phyloP scores from a whole-genome alignment of 2,329 filamentous ascomycete genomes.

The Arthroderma sp. region DNA sequence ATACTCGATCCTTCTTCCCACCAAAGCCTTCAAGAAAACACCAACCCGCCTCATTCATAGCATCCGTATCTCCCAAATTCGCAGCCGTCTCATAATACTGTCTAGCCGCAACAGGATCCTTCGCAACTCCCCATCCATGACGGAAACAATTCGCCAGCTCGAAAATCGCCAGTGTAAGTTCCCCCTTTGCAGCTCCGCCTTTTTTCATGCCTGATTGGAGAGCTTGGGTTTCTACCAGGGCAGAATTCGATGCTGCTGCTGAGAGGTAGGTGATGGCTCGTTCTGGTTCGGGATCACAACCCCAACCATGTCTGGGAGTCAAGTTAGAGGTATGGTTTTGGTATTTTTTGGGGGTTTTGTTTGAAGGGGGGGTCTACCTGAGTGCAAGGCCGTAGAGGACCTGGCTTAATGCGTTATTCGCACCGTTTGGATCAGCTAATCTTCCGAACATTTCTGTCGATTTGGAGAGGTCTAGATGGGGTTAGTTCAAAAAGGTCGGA shows the following conservation, averaged over 20 bases:
- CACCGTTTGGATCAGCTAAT: slow-evolving; percentile 68
- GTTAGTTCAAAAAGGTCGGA: background rate
- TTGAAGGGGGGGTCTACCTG: slow-evolving; percentile 42
- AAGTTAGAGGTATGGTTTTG: slow-evolving; percentile 11
- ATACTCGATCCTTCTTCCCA: slow-evolving; percentile 95
- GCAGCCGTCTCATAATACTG: slow-evolving; percentile 97
- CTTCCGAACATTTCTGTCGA: slow-evolving; percentile 77
- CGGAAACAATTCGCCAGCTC: slow-evolving; percentile 69
- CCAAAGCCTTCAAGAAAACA: slow-evolving; percentile 96
- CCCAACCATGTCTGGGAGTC: slow-evolving; percentile 71
- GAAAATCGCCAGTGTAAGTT: slow-evolving; percentile 90
- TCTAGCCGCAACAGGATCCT: slow-evolving; percentile 70
- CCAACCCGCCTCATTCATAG: slow-evolving; percentile 94
- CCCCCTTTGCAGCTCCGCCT: slow-evolving; percentile 87
- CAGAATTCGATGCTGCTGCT: slow-evolving; percentile 79
- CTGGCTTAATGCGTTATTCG: slow-evolving; percentile 87
- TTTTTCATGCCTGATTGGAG: slow-evolving; percentile 80
- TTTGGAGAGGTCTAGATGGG: slow-evolving; percentile 47
- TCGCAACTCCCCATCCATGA: slow-evolving; percentile 81
- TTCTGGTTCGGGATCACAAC: slow-evolving; percentile 58
- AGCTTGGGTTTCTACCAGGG: slow-evolving; percentile 71
- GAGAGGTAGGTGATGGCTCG: slow-evolving; percentile 74
- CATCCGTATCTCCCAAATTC: slow-evolving; percentile 90
- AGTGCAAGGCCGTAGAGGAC: slow-evolving; percentile 89
- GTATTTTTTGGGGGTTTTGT: slow-evolving; percentile 1